These are phyloP conservation scores for Fusarium avenaceum DNA, from an alignment of 2,329 filamentous ascomycete species.

Conservation along the genomic window DNA sequence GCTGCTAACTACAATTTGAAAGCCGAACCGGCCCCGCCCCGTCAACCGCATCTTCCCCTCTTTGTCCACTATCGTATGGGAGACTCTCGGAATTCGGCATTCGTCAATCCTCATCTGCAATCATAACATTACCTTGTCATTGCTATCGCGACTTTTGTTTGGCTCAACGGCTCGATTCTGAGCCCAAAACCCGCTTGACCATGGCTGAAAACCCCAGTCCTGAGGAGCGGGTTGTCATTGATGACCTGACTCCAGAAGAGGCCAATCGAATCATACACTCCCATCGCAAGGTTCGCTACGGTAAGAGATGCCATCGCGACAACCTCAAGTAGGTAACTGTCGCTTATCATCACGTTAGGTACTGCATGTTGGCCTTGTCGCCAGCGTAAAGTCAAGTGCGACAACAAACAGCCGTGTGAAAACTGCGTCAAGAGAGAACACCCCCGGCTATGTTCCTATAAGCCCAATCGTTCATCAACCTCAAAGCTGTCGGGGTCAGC, in stretches of 20 bases:
- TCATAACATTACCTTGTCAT: conserved; percentile 46
- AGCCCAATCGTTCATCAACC: conserved; percentile 67
- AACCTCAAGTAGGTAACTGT: conserved; percentile 26
- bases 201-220: conserved; percentile 62
- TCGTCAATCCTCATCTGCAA: conserved; percentile 48
- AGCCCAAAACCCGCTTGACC: conserved; percentile 47
- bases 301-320: conserved; percentile 58
- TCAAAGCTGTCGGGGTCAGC: conserved; percentile 54
- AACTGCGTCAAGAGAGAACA: conserved; percentile 77
- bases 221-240: conserved; percentile 62
- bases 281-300: conserved; percentile 77
- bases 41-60: conserved; percentile 46
- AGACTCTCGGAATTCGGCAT: conserved; percentile 56
- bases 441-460: conserved; percentile 74
- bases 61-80: conserved; percentile 45
- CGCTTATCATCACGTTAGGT: conserved; percentile 56
- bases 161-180: conserved; percentile 43
- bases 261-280: conserved; percentile 77
- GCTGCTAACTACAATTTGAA: conserved; percentile 28
- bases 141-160: conserved; percentile 44
- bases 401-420: conserved; percentile 77
- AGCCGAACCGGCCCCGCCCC: conserved; percentile 47
- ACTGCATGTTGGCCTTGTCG: conserved; percentile 77
- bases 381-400: conserved; percentile 77
- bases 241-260: conserved; percentile 74